Evolutionary conservation across 2,329 filamentous ascomycete genomes (phyloP), one percentile per base, ranked within the genome.

Genomic region (Beauveria australis): DNA sequence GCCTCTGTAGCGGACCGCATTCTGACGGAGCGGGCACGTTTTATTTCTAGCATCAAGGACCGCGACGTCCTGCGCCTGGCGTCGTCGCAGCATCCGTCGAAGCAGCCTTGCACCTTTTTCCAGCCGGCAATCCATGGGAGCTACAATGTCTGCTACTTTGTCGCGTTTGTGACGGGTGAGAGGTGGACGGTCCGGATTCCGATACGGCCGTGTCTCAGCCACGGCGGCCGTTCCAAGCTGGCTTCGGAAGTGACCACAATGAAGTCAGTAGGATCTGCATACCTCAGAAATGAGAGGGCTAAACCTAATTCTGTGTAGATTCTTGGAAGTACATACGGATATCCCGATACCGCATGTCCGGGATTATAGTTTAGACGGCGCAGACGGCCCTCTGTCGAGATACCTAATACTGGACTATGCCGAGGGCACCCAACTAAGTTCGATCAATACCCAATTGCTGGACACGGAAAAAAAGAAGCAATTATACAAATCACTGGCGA

Each of bases 341-440:
- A 65, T 66, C 16, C 43, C 61, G 9, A 59, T 66, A 19, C 64
- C 63, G 10, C 54, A 22, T n/a, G 30, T 66, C 12, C 33, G 53
- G 30, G 65, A 62, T 9, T 54, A 61, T 44, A 62, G 58, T 19
- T 33, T 60, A 24, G 49, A 58, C 24, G 40, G 47, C 3, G 48
- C 46, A 28, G 37, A 53, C 9, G 12, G 26, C 49, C 33, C 63
- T 14, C 33, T 65, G 24, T 43, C 61, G 12, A 26, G 64, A 5
- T 67, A 64, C 37, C 46, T 67, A n/a, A 65, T 67, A 24, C 60
- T 67, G 53, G 63, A 67, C 40, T 67, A 62, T 40, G 33, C 63
- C 22, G 44, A 66, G 6, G 65, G 64, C 19, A 46, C 53, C 28
- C 57, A 53, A 26, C 53, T 66, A 10, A 47, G 54, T 43, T 46